Evolutionary conservation across 2,329 filamentous ascomycete species (phyloP), one percentile per base, ranked within the genome.

Genomic region (Macrophomina pseudophaseolina): DNA sequence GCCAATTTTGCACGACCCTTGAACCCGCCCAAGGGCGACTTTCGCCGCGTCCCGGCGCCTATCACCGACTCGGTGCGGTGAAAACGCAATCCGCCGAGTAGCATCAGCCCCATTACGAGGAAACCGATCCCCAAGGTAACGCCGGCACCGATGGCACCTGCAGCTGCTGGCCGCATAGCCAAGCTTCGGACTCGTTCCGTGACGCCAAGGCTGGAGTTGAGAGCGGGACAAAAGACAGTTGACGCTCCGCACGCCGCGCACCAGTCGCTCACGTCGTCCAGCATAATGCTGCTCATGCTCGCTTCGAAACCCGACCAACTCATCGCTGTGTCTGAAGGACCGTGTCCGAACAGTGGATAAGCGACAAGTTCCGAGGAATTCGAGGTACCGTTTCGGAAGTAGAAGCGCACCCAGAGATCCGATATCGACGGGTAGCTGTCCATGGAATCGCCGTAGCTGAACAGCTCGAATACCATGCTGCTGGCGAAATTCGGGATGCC

Each of bases 81-180:
- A 53, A 84, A 71, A 8, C 84, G 78, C n/a, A 84, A 65, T 3
- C 83, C 82, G 42, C 63, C 58, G 18, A 76, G 82, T 9, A 84
- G 35, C 1, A 83, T 69, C 74, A 84, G 79, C 30, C 79, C 76
- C 0, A 74, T 75, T 46, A 80, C 80, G 28, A 84, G 53, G 0
- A 85, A 52, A 1, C 72, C 80, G 1, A 84, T 74, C 2, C 72
- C 82, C 12, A 88, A 75, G 1, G 84, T 81, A 18, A 87, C 79
- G 32, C 84, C 72, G 0, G 85, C 86, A 35, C 86, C 86, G 58
- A 88, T 83, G n/a, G 85, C 83, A 6, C 86, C 86, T 4, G 81
- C 85, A 23, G 85, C 79, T 1, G 76, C 79, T 1, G 83, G 82
- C 1, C 75, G 74, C 33, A 66, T 56, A 16, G 32, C 11, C 23